A percentile compares a stretch with the other conserved stretches of the same genome.
These are phyloP conservation scores for Leishmania amazonensis DNA, from an alignment of 208 protist genomes.

Conservation along the genomic window DNA sequence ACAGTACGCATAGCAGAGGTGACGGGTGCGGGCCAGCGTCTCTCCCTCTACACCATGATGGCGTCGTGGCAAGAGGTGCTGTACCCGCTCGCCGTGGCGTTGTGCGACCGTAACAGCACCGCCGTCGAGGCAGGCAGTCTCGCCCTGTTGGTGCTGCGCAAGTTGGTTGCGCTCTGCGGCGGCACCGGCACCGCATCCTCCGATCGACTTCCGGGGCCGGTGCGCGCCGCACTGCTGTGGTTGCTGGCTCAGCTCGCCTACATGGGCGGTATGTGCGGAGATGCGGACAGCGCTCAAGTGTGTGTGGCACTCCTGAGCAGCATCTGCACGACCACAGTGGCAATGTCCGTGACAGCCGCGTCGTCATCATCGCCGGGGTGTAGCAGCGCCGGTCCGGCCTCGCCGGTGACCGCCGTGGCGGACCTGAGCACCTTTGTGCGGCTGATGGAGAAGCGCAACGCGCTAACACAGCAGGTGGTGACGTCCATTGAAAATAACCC, in stretches of 20 bases:
- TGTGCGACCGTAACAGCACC: slow-evolving; percentile 53
- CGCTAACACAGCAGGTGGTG: slow-evolving; percentile 40
- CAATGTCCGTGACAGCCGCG: slow-evolving; percentile 15
- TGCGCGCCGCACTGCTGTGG: slow-evolving; percentile 45
- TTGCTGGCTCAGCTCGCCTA: slow-evolving; percentile 76
- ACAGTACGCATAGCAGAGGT: slow-evolving; percentile 40
- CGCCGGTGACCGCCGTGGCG: slow-evolving; percentile 10
- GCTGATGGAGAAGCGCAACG: slow-evolving; percentile 16
- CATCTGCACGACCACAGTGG: slow-evolving; percentile 61
- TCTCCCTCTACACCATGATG: slow-evolving; percentile 49
- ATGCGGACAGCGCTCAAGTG: slow-evolving; percentile 70
- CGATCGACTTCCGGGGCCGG: slow-evolving; percentile 33
- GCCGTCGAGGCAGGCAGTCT: slow-evolving; percentile 70
- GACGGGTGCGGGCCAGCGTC: slow-evolving; percentile 9
- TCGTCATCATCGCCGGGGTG: slow-evolving; percentile 3
- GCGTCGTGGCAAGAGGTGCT: slow-evolving; percentile 68
- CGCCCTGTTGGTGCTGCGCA: slow-evolving; percentile 72
- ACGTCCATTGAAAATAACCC: slow-evolving; percentile 23
- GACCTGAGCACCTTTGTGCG: slow-evolving; percentile 1
- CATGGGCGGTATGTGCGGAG: slow-evolving; percentile 79
- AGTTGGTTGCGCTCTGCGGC: slow-evolving; percentile 56
- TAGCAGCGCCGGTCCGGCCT: neutral
- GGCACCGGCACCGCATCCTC: slow-evolving; percentile 25
- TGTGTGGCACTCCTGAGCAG: slow-evolving; percentile 78
- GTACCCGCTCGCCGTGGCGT: slow-evolving; percentile 57